Evolutionary conservation across 2,329 filamentous ascomycete species (phyloP), one percentile per base, ranked within the genome.

Genomic region (Huntiella abstrusa): DNA sequence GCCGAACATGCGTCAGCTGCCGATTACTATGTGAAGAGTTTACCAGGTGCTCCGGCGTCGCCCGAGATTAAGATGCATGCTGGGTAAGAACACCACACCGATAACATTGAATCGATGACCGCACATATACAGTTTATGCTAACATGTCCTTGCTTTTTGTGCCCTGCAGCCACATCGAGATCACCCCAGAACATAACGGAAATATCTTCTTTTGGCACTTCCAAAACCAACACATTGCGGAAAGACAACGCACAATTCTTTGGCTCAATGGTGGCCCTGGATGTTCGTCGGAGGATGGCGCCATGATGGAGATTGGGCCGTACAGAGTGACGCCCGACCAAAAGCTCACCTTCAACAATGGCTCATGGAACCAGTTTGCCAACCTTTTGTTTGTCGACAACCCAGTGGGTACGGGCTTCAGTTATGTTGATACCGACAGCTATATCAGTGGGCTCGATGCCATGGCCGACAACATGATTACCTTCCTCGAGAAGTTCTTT

Each of bases 171-270:
- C 91, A 98, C 65, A 80, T 98, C 60, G 87, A 96, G 64, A 72
- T 98, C 56, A 82, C 78, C 33, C 74, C 81, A 15, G 78, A 85
- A 53, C 74, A 81, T 60, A 85, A 96, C 59, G 88, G 85, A 54
- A 93, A 96, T 62, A 65, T 98, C 13, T 98, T 96, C 69, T 98
- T 98, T 69, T 98, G 91, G 91, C 84, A 95, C 58, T 95, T 83
- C 59, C 77, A 94, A 59, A 96, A 96, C 59, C 75, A 83, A 54
- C 91, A 98, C 61, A 94, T 98, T 54, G 88, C 86, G 48, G 83
- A 96, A 59, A 76, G 73, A 55, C 83, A 91, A 60, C 76, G 91
- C 49, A 94, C 87, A 2, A 82, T 98, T 8, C 78, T 98, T 57
- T 98, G 92, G 91, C 66, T 98, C 49, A 98, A 98, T 59, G 92